phyloP scores from a whole-genome alignment of 2,329 filamentous ascomycete species.

The Colletotrichum graminicola region DNA sequence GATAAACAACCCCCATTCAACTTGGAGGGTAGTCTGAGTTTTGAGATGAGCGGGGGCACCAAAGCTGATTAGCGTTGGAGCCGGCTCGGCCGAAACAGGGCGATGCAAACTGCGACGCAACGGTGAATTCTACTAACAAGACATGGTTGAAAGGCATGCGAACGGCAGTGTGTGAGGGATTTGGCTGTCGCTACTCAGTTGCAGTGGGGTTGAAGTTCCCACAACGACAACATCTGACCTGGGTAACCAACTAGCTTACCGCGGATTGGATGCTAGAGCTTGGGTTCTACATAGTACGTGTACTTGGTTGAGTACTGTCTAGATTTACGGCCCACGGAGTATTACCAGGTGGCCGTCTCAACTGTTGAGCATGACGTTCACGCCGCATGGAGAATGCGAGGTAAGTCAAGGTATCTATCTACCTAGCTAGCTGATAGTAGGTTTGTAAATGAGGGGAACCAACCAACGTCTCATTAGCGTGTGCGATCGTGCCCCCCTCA shows the following conservation, averaged over 20 bases:
- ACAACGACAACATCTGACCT: not conserved
- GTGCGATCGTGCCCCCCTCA: constrained; percentile 4
- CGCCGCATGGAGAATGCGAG: not conserved
- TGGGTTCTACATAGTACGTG: not conserved
- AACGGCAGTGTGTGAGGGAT: constrained; percentile 7
- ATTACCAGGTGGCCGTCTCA: not conserved
- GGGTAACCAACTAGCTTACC: not conserved
- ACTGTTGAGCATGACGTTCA: not conserved
- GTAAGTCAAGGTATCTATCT: not conserved
- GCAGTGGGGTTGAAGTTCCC: not conserved
- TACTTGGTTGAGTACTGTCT: not conserved
- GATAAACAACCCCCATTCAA: not conserved
- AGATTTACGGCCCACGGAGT: too few species aligned
- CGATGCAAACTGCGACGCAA: not conserved
- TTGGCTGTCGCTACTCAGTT: not conserved
- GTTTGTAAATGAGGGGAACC: constrained; percentile 17
- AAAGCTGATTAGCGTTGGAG: constrained; percentile 1
- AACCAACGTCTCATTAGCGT: constrained; percentile 19
- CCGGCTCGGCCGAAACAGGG: constrained; percentile 30
- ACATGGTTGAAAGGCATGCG: constrained; percentile 1
- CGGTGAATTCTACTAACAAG: not conserved
- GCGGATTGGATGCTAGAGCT: not conserved
- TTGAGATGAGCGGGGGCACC: constrained; percentile 25
- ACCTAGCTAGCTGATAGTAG: too few species aligned
- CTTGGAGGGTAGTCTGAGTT: constrained; percentile 25